Percentiles rank a stretch among this genome's conserved stretches.
Conservation (phyloP, 2,329 filamentous ascomycete species). For the Trichoderma endophyticum region DNA sequence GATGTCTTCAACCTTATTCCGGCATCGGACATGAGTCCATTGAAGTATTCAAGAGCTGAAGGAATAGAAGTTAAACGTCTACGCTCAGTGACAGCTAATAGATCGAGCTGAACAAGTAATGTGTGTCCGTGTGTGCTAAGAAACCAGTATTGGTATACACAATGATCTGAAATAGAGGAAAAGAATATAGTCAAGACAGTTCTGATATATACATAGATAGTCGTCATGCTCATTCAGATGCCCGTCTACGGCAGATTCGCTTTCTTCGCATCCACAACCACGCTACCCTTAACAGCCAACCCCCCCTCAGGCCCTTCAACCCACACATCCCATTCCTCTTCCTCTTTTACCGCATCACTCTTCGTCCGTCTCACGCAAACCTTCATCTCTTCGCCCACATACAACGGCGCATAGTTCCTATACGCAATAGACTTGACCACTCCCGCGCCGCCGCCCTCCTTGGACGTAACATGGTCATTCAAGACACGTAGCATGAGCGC, state of each 20-base stretch:
- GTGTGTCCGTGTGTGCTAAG: neutral
- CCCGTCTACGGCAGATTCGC: neutral
- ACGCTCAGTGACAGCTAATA: too few relatives aligned
- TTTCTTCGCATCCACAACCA: conserved; percentile 19
- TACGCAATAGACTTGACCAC: conserved; percentile 60
- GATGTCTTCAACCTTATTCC: neutral
- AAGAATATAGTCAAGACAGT: neutral
- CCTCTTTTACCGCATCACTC: conserved; percentile 40
- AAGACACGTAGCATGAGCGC: conserved; percentile 72
- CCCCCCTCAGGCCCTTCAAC: conserved; percentile 60
- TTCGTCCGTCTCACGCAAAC: conserved; percentile 60
- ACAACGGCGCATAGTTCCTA: conserved; percentile 77
- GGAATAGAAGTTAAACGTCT: too few relatives aligned
- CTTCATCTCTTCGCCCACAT: conserved; percentile 66
- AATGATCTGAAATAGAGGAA: neutral
- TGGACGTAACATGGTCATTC: conserved; percentile 24
- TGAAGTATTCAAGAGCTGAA: neutral
- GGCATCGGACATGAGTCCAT: neutral
- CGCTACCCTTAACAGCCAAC: conserved; percentile 60
- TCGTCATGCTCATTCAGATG: neutral
- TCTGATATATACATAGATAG: neutral
- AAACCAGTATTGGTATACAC: neutral
- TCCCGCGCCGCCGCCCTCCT: neutral
- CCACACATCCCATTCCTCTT: conserved; percentile 60
- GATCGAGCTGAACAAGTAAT: neutral